phyloP scores from a whole-genome alignment of 495 filamentous ascomycete species.

The Hypoxylon perforatum region DNA sequence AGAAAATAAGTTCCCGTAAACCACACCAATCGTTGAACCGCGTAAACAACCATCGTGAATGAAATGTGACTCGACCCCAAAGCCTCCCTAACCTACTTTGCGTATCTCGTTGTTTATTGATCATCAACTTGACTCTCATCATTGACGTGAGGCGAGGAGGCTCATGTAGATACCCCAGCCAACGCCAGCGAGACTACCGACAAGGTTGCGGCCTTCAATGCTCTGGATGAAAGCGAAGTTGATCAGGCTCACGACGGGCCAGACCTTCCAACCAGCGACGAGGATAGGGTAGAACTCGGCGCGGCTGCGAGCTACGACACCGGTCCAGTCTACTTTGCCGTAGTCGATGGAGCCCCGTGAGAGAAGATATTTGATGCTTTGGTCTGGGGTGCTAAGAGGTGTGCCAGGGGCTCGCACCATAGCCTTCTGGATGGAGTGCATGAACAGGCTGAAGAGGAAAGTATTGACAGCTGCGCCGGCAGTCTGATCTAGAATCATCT shows the following conservation, averaged over 20 bases:
- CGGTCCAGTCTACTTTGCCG: constrained; percentile 46
- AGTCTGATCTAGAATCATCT: constrained; percentile 86
- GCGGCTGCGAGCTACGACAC: constrained; percentile 46
- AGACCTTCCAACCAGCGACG: constrained; percentile 79
- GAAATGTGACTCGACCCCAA: not conserved
- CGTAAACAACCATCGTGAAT: no score
- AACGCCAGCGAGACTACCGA: constrained; percentile 82
- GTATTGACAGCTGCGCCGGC: constrained; percentile 82
- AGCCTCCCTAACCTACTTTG: not conserved
- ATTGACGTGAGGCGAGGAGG: constrained; percentile 62
- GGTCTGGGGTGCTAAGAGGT: constrained; percentile 38
- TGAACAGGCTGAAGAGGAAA: constrained; percentile 70
- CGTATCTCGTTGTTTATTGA: not conserved
- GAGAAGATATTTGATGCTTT: constrained; percentile 33
- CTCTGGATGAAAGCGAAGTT: constrained; percentile 82
- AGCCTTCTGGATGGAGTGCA: constrained; percentile 51
- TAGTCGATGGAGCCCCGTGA: constrained; percentile 45
- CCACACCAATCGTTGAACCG: no score
- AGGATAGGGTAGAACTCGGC: constrained; percentile 77
- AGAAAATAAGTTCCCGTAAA: no score
- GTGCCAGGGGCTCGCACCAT: constrained; percentile 45
- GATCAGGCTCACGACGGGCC: constrained; percentile 82
- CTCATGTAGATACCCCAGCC: constrained; percentile 91
- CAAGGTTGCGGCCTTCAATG: constrained; percentile 77
- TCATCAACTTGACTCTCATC: not conserved